Conservation (phyloP, 192 early-diverging fungal species). For the Umbelopsis sp. region DNA sequence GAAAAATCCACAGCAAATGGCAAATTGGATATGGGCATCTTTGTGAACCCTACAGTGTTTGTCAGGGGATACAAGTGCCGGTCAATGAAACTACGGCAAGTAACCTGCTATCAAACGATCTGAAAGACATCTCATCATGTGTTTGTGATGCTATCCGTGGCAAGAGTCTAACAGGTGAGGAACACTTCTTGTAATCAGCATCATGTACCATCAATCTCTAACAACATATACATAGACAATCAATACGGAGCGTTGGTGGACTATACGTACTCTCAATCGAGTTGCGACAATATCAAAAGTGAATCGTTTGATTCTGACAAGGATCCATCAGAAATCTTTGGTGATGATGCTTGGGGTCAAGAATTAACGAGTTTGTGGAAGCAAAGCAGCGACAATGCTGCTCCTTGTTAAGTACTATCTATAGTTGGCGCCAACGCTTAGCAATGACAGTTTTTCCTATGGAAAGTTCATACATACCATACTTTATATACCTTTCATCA, state of each 20-base stretch:
- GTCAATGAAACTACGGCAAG: conserved; percentile 9
- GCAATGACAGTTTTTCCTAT: too few relatives aligned
- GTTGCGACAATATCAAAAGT: not conserved
- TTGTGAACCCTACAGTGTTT: conserved; percentile 10
- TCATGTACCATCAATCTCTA: not conserved
- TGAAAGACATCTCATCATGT: conserved; percentile 2
- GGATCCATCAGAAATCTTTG: not conserved
- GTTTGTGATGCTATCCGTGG: not conserved
- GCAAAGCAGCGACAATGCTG: not conserved
- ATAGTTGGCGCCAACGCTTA: too few relatives aligned
- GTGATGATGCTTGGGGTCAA: conserved; percentile 4
- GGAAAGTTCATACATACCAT: too few relatives aligned
- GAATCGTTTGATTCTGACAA: not conserved
- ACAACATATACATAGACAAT: conserved; percentile 1
- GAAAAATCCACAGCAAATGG: not conserved
- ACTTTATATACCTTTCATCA: too few relatives aligned
- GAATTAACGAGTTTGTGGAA: not conserved
- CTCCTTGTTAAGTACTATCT: not conserved
- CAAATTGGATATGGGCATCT: conserved; percentile 20
- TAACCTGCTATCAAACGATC: not conserved
- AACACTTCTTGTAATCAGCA: not conserved
- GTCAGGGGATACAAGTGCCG: not conserved
- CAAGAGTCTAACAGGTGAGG: conserved; percentile 5
- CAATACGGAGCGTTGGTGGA: conserved; percentile 22
- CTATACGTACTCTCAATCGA: not conserved